phyloP scores from a whole-genome alignment of 768 basidiomycete species.

The Trametes meyenii region DNA sequence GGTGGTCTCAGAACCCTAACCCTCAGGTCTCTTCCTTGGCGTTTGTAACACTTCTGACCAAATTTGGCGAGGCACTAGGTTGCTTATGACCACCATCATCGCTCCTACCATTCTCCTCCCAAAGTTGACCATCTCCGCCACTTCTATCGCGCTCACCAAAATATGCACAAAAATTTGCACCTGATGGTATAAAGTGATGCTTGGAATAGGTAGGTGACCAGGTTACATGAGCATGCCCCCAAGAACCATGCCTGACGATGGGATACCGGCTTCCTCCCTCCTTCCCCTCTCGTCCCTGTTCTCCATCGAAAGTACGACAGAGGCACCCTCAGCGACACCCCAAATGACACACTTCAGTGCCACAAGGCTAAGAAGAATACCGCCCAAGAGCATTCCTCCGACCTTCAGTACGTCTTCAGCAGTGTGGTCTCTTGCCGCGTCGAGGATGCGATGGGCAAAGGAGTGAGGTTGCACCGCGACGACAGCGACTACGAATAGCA shows the following conservation, averaged over 20 bases:
- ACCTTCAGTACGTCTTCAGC: background rate
- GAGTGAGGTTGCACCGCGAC: conserved; percentile 20
- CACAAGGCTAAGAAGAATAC: background rate
- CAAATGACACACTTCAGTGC: conserved; percentile 1
- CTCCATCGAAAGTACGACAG: background rate
- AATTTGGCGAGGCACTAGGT: background rate
- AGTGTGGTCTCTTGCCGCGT: background rate
- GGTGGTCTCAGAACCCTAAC: background rate
- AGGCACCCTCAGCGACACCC: background rate
- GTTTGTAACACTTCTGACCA: background rate
- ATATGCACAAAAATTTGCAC: background rate
- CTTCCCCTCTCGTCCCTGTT: background rate
- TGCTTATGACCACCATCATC: background rate
- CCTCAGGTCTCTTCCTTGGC: background rate
- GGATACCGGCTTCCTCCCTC: background rate
- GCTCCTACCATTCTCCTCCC: background rate
- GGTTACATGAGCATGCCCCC: conserved; percentile 9
- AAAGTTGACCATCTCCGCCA: too few relatives aligned
- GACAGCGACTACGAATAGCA: conserved; percentile 14
- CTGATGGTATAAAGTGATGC: background rate
- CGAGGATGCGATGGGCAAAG: conserved; percentile 20
- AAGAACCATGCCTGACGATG: conserved; percentile 5
- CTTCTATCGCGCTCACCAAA: background rate
- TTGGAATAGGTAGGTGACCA: background rate
- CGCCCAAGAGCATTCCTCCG: background rate